These are phyloP conservation scores for Diplotaxis tenuifolia DNA, from an alignment of 345 rosid species.

Conservation along the genomic window DNA sequence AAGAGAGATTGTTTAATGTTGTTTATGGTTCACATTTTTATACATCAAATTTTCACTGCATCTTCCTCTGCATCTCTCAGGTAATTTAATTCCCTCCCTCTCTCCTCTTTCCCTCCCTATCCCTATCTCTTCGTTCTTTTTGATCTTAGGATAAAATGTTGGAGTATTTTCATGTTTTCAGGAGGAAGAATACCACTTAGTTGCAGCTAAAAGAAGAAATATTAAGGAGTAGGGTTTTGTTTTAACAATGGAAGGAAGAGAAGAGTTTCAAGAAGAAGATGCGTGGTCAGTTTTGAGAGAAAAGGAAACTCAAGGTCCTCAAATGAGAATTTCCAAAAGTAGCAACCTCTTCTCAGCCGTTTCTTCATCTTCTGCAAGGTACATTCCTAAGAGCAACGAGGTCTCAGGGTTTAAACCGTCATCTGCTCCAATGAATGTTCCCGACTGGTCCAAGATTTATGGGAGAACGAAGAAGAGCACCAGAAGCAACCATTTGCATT, in stretches of 20 bases:
- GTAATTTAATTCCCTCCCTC: constrained; percentile 22
- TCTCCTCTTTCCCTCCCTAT: neutral
- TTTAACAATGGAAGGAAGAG: constrained; percentile 37
- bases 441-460: constrained; percentile 90
- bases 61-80: constrained; percentile 38
- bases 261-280: constrained; percentile 75
- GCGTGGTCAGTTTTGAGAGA: constrained; percentile 52
- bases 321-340: constrained; percentile 38
- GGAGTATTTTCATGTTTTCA: constrained; percentile 12
- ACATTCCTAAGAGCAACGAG: constrained; percentile 22
- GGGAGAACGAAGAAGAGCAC: constrained; percentile 34
- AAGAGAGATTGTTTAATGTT: constrained; percentile 41
- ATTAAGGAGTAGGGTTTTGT: constrained; percentile 21
- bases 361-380: constrained; percentile 39
- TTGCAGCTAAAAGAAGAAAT: constrained; percentile 18
- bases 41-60: constrained; percentile 38
- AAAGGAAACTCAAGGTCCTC: constrained; percentile 43
- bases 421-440: constrained; percentile 77
- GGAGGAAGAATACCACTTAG: constrained; percentile 12
- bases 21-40: constrained; percentile 38
- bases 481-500: constrained; percentile 28
- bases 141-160: neutral
- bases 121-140: neutral
- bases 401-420: constrained; percentile 43
- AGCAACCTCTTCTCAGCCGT: constrained; percentile 38